Evolutionary conservation across 2,329 filamentous ascomycete genomes (phyloP), one percentile per base, ranked within the genome.

Genomic region (Clonostachys solani): DNA sequence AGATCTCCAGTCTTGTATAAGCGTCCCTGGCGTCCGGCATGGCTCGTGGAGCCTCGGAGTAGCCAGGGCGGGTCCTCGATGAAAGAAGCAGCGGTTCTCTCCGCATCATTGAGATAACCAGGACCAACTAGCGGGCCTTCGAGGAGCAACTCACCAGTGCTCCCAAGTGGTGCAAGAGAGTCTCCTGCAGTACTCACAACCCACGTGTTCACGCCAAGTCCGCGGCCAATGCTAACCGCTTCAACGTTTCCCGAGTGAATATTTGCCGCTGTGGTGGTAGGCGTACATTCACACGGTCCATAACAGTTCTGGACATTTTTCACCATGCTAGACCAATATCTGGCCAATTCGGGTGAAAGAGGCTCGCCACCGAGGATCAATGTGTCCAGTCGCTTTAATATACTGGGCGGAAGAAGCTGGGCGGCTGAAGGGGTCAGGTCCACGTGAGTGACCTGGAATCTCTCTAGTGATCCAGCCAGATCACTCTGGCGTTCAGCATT

Each of bases 61-160:
- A 78, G 65, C 76, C 80, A 85, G 1, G 59, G 59, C 1, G 78
- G 80, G 46, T 80, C 68, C 12, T 69, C 62, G 41, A 86, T 75
- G 50, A 86, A 87, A 1, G 72, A 73, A 18, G 72, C 71, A 4
- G 69, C 69, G 0, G 83, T 86, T 61, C 81, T 83, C 38, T 72
- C 69, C 0, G 69, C 66, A 46, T 84, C 77, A 44, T 77, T 75
- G 16, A 84, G 63, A 49, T 86, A 86, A 18, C 81, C 81, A 33
- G 76, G 67, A 12, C 80, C 81, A 3, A 86, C 77, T n/a, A 79
- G 73, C 2, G 80, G 80, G 0, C 79, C 78, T 50, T 78, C 76
- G 13, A 82, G 62, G 4, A 78, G 59, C 15, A 80, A 61, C 56
- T 80, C 77, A 5, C 77, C 77, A 2, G 78, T 65, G 3, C 67